Evolutionary conservation across 371 early-diverging fungal genomes (phyloP), one percentile per base, ranked within the genome.

Genomic region (Enterocytospora artemiae): DNA sequence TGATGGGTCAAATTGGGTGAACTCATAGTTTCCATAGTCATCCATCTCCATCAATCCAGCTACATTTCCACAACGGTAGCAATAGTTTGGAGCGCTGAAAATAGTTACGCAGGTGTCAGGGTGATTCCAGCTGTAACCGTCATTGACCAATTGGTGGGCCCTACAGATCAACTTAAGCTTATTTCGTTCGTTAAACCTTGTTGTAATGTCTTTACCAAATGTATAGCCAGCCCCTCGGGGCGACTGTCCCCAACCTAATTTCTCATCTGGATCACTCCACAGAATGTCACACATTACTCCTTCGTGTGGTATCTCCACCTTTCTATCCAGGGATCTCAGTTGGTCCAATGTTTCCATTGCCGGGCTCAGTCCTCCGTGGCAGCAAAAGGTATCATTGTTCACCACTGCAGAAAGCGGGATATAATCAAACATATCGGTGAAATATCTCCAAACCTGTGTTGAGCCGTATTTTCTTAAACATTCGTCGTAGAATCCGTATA

Each of bases 401-500:
- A 91, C 89, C 64, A 96, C 81, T 30, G 96, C 96, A 20, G 94
- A 88, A 63, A 98, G 77, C 1, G 96, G 92, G 67, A 98, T 81
- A 72, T 89, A 94, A 80, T 96, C 96, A 77, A 98, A 98, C 30
- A 96, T 82, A 69, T 96, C 93, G 14, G 92, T 92, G 71, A 93
- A 96, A 67, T 84, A 83, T 75, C 89, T 91, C 99, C 99, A 98
- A 25, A 96, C 96, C 76, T 88, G 88, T 27, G 91, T 86, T 68
- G 87, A 91, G 43, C 93, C 94, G 72, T 95, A 96, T 80, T 96
- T 96, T 50, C 90, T 85, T 69, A 91, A 82, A 72, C 95, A 94
- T 82, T 98, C 99, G 79, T 96, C 96, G 81, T 93, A 96, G 76
- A 98, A 98, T 22, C 96, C 96, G 77, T 96, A 98, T 7, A 95